Evolutionary conservation across 345 rosid genomes (phyloP).

Genomic region (Luvunga scandens): DNA sequence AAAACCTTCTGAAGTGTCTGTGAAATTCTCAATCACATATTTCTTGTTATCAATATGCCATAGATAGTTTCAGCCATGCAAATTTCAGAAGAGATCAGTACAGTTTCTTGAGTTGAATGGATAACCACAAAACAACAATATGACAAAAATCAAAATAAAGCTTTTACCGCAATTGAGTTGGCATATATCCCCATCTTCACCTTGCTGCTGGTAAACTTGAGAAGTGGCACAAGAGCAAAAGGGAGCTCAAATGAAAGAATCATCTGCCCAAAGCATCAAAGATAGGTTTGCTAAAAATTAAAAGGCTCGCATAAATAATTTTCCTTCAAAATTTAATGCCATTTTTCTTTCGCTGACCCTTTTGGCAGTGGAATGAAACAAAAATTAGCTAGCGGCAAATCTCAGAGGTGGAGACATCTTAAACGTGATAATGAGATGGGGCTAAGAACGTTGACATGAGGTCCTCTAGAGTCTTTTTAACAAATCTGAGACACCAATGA

Average conservation of each 20-base stretch:
- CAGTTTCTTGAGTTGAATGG: neutral
- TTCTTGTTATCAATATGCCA: neutral
- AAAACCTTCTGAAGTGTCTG: neutral
- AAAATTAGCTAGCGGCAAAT: too few relatives aligned
- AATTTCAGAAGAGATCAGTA: neutral
- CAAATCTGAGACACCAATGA: neutral
- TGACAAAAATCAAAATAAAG: conserved; percentile 7
- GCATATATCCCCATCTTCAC: conserved; percentile 76
- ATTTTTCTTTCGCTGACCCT: neutral
- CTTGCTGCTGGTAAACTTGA: conserved; percentile 89
- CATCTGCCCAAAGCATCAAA: conserved; percentile 51
- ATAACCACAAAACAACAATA: neutral
- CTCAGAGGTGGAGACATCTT: neutral
- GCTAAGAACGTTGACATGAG: neutral
- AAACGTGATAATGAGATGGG: neutral
- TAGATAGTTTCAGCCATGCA: neutral
- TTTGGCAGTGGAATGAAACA: too few relatives aligned
- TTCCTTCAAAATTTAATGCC: neutral
- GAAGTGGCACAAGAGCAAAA: conserved; percentile 86
- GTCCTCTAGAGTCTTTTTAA: neutral
- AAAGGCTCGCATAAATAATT: neutral
- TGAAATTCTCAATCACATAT: neutral
- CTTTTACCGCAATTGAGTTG: conserved; percentile 54
- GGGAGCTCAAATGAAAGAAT: conserved; percentile 95
- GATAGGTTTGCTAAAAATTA: neutral